Conservation (phyloP, 805 yeast genomes). For the Yamadazyma laniorum region DNA sequence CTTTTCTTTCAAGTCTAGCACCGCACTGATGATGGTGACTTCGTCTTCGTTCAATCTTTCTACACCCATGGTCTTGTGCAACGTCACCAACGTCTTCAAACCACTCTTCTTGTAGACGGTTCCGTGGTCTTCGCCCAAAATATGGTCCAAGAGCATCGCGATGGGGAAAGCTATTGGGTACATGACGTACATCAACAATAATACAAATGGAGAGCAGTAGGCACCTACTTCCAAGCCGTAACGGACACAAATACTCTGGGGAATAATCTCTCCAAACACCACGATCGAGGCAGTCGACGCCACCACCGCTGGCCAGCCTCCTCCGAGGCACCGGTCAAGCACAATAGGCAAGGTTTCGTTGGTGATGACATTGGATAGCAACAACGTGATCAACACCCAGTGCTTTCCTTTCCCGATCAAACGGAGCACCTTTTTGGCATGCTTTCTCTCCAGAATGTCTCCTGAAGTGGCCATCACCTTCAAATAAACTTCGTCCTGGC, state of each 20-base stretch:
- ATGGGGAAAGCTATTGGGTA: constrained; percentile 93
- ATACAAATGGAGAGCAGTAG: constrained; percentile 83
- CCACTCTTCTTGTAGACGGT: constrained; percentile 92
- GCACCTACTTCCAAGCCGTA: constrained; percentile 93
- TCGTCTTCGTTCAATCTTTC: constrained; percentile 92
- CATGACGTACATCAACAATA: constrained; percentile 79
- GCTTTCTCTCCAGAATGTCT: constrained; percentile 59
- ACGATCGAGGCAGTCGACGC: constrained; percentile 92
- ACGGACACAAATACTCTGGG: constrained; percentile 89
- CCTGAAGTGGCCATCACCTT: constrained; percentile 92
- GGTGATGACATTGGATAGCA: constrained; percentile 84
- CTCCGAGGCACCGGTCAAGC: constrained; percentile 88
- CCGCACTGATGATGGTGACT: constrained; percentile 93
- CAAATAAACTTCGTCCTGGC: constrained; percentile 93
- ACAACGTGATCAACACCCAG: constrained; percentile 90
- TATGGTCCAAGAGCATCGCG: constrained; percentile 73
- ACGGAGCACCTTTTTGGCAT: constrained; percentile 69
- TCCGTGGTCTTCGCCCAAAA: constrained; percentile 94
- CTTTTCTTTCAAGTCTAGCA: constrained; percentile 89
- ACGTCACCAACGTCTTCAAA: constrained; percentile 85
- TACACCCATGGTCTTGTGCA: constrained; percentile 93
- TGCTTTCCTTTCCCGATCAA: constrained; percentile 85
- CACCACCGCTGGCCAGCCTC: constrained; percentile 96
- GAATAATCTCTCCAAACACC: constrained; percentile 93
- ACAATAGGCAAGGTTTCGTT: constrained; percentile 94